Conservation (phyloP, 352 stramenopile species). For the Stephanocyclus meneghinianus region DNA sequence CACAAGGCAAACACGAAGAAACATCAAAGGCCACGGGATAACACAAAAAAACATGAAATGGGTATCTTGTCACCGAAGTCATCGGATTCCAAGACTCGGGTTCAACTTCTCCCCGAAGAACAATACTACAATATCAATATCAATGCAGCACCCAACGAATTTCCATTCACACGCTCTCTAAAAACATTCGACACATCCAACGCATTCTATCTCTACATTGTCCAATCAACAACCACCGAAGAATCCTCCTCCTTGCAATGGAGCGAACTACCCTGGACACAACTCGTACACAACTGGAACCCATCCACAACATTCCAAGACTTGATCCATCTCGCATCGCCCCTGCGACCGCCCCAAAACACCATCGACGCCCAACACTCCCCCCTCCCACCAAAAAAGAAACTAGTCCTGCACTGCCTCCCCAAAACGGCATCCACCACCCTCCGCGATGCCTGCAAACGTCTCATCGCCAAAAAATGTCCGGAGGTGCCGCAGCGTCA, state of each 20-base stretch:
- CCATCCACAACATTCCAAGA: constrained; percentile 24
- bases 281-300: constrained; percentile 24
- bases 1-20: background rate
- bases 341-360: background rate
- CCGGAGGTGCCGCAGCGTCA: constrained; percentile 1
- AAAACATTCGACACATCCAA: constrained; percentile 25
- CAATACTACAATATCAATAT: constrained; percentile 5
- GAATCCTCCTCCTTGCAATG: constrained; percentile 28
- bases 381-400: constrained; percentile 5
- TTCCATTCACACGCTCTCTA: constrained; percentile 26
- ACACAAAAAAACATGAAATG: background rate
- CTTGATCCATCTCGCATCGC: constrained; percentile 1
- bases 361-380: no score
- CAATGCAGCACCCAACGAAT: background rate
- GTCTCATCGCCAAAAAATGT: constrained; percentile 10
- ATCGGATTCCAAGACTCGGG: background rate
- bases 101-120: constrained; percentile 5
- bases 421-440: constrained; percentile 41
- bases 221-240: background rate
- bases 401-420: constrained; percentile 42
- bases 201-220: constrained; percentile 2
- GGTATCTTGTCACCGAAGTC: background rate
- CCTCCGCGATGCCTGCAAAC: constrained; percentile 22
- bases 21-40: background rate
- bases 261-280: constrained; percentile 32